These are phyloP conservation scores for Phaeoacremonium minimum DNA, from an alignment of 2,329 filamentous ascomycete genomes.

Conservation along the genomic window DNA sequence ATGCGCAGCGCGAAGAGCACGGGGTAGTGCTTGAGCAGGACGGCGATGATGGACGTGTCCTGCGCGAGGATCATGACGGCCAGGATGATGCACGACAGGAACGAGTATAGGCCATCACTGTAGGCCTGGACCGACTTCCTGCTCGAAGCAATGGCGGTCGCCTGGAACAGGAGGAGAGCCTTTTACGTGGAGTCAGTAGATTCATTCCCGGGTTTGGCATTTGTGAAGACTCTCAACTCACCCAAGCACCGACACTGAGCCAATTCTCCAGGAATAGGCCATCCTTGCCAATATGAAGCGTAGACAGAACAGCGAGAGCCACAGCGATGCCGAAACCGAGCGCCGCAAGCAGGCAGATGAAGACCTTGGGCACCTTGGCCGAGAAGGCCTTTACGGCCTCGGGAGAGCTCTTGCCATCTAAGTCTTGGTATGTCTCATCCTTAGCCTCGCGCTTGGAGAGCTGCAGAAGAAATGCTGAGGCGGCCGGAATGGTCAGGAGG, in stretches of 20 bases:
- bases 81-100: conserved; percentile 41
- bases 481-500: conserved; percentile 22
- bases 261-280: conserved; percentile 50
- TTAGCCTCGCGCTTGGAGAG: conserved; percentile 19
- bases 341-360: conserved; percentile 49
- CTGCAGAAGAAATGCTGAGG: conserved; percentile 18
- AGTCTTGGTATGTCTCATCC: conserved; percentile 58
- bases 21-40: conserved; percentile 23
- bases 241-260: conserved; percentile 59
- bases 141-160: conserved; percentile 40
- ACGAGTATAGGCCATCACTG: conserved; percentile 46
- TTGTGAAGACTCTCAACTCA: conserved; percentile 32
- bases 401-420: conserved; percentile 64
- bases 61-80: conserved; percentile 39
- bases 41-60: conserved; percentile 31
- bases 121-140: conserved; percentile 49
- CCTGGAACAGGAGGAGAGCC: conserved; percentile 49
- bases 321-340: conserved; percentile 53
- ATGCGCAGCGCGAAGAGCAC: conserved; percentile 40
- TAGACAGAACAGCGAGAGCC: conserved; percentile 49
- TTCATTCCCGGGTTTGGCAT: no score
- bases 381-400: conserved; percentile 61
- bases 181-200: conserved; percentile 20
- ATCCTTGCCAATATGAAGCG: conserved; percentile 28
- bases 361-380: conserved; percentile 49